Conservation (phyloP, 2,329 filamentous ascomycete species). For the Trichoderma sp. region DNA sequence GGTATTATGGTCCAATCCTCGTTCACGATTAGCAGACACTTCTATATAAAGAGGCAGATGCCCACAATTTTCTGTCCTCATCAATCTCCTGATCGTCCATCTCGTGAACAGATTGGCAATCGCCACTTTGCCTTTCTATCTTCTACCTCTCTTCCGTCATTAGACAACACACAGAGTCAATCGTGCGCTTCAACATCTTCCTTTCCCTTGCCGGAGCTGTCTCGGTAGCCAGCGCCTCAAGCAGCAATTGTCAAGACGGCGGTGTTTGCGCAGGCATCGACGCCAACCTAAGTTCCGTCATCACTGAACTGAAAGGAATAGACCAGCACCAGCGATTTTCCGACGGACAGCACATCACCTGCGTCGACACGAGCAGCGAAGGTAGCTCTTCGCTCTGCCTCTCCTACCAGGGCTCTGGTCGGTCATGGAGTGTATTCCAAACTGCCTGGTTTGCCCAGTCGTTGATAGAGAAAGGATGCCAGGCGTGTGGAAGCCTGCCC, state of each 20-base stretch:
- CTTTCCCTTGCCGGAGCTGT: background rate
- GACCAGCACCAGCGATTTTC: background rate
- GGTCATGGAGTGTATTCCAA: slow-evolving; percentile 29
- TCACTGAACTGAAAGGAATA: background rate
- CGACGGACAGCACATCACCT: background rate
- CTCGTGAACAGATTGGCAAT: background rate
- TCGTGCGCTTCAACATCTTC: background rate
- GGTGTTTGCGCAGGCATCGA: background rate
- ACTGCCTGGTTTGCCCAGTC: slow-evolving; percentile 9
- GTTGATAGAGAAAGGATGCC: background rate
- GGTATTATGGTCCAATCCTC: background rate
- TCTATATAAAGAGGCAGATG: background rate
- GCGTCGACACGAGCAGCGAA: background rate
- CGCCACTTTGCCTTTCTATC: background rate
- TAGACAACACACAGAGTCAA: background rate
- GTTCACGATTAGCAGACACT: background rate
- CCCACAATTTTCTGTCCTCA: background rate
- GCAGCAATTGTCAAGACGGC: background rate
- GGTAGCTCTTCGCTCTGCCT: background rate
- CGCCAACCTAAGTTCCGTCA: background rate
- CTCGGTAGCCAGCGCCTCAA: background rate
- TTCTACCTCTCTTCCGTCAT: background rate
- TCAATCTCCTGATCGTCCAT: background rate
- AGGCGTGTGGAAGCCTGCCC: background rate
- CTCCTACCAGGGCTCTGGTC: slow-evolving; percentile 30